Evolutionary conservation across 306 rosid species (phyloP).

Genomic region (Pyrus communis): DNA sequence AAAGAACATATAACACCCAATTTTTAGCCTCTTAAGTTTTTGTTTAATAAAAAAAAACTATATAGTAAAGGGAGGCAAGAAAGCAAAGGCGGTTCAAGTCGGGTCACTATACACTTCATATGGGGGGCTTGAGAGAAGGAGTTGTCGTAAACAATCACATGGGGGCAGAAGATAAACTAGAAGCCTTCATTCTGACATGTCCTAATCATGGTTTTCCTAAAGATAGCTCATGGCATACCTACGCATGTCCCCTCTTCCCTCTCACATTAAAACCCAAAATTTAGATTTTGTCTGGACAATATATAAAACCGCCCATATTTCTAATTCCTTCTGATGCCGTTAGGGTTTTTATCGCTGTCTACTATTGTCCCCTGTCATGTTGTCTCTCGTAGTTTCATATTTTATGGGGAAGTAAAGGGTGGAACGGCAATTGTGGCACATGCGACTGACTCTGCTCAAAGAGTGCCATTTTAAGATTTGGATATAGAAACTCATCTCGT

Average conservation of each 20-base stretch:
- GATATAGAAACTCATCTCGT: not conserved
- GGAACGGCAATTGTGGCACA: not conserved
- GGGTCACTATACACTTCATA: constrained; percentile 49
- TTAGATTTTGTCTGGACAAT: constrained; percentile 28
- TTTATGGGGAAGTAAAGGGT: not conserved
- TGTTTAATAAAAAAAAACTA: not conserved
- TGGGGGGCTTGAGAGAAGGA: constrained; percentile 9
- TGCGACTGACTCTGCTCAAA: not conserved
- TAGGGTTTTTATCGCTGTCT: not conserved
- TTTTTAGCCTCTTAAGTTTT: not conserved
- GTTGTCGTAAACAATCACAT: constrained; percentile 51
- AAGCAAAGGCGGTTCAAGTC: constrained; percentile 16
- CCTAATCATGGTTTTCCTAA: constrained; percentile 58
- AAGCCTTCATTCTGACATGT: constrained; percentile 51
- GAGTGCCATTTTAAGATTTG: not conserved
- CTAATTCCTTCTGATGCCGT: constrained; percentile 22
- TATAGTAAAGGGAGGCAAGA: constrained; percentile 13
- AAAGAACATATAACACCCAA: constrained; percentile 40
- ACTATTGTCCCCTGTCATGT: not conserved
- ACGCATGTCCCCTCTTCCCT: constrained; percentile 48
- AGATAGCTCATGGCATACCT: constrained; percentile 38
- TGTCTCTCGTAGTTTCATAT: not conserved
- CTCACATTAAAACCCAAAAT: constrained; percentile 19
- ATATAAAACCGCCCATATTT: constrained; percentile 15
- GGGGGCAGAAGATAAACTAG: constrained; percentile 39